A percentile compares a stretch with the other conserved stretches of the same genome.
Evolutionary conservation across 352 stramenopile species (phyloP).

Genomic region (Pythium aquatile): DNA sequence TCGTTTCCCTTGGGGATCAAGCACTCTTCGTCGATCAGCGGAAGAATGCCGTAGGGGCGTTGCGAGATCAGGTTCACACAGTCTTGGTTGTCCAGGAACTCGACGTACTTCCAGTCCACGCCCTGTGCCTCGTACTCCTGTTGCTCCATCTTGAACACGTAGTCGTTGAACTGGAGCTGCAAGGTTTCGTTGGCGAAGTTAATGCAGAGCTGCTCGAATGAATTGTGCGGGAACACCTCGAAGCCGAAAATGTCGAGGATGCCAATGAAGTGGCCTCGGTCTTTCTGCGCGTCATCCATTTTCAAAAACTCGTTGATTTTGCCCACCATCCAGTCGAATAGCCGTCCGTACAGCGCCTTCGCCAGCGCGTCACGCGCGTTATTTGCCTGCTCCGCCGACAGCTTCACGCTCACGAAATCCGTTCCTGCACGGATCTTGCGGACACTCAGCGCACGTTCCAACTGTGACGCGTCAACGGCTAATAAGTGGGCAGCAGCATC

Average conservation of each 20-base stretch:
- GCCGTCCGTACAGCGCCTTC: slow-evolving; percentile 83
- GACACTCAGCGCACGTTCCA: slow-evolving; percentile 73
- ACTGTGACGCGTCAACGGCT: slow-evolving; percentile 63
- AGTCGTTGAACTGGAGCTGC: slow-evolving; percentile 88
- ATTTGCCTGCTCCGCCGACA: slow-evolving; percentile 79
- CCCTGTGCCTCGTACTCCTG: slow-evolving; percentile 82
- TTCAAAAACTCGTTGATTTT: slow-evolving; percentile 85
- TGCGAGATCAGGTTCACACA: slow-evolving; percentile 91
- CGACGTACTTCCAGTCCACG: slow-evolving; percentile 83
- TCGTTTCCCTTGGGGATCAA: slow-evolving; percentile 85
- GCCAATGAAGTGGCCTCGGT: slow-evolving; percentile 80
- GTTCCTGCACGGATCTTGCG: slow-evolving; percentile 78
- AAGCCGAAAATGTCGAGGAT: slow-evolving; percentile 94
- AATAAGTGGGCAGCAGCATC: slow-evolving; percentile 71
- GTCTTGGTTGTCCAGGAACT: slow-evolving; percentile 87
- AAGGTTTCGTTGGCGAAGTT: slow-evolving; percentile 90
- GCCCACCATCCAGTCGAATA: slow-evolving; percentile 91
- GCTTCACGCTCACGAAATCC: slow-evolving; percentile 84
- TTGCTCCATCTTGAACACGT: slow-evolving; percentile 88
- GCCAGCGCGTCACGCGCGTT: slow-evolving; percentile 80
- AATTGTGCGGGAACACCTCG: slow-evolving; percentile 90
- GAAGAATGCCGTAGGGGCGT: slow-evolving; percentile 76
- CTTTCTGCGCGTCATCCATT: slow-evolving; percentile 74
- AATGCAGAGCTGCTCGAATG: slow-evolving; percentile 90
- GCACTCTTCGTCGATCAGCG: slow-evolving; percentile 88